Base-by-base conservation (phyloP, 176 grass and related monocot species). In the Rhynchospora breviuscula region DNA sequence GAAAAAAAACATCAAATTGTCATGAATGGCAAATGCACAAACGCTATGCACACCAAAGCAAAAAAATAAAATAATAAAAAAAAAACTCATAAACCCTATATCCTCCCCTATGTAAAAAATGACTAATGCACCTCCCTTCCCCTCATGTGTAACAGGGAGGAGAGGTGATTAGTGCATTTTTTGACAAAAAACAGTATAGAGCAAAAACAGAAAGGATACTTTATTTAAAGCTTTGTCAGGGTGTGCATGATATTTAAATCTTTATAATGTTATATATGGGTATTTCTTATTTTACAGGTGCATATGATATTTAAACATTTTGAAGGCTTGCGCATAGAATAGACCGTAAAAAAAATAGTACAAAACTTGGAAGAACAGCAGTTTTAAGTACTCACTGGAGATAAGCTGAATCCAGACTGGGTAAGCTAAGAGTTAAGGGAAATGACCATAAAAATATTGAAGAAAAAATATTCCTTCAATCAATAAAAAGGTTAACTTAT, bases 341-440 rank as follows among this genome's bases (percentile, higher is more conserved):
- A 3, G 46, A 56, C 49, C 23, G 23, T 56, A 70, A 83, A 74
- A 58, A 63, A 40, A 69, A 79, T 15, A 62, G 51, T 33, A 79
- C 13, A 9, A 6, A 73, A 23, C 2, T 40, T 51, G 29, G 58
- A 83, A 31, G 45, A 29, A 54, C 48, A 84, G 8, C 56, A 73
- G 7, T 52, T 23, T 78, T 14, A 43, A 84, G 86, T 83, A 91
- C 91, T 93, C 86, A 98, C 96, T 18, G 96, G 96, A 63, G 93
- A 90, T 88, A 98, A 90, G 89, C 96, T 98, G 90, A 98, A 98
- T 83, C 96, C 96, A 83, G 96, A 98, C 86, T 98, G 96, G 61
- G 96, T 98, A 89, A 83, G 86, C 25, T 79, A 59, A 89, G 69
- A 86, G 91, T 95, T 83, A 98, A 98, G 91, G 89, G 40, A 87